Evolutionary conservation across 1,284 basidiomycete genomes (phyloP), one percentile per base, ranked within the genome.

Genomic region (Boletus holoroseus): DNA sequence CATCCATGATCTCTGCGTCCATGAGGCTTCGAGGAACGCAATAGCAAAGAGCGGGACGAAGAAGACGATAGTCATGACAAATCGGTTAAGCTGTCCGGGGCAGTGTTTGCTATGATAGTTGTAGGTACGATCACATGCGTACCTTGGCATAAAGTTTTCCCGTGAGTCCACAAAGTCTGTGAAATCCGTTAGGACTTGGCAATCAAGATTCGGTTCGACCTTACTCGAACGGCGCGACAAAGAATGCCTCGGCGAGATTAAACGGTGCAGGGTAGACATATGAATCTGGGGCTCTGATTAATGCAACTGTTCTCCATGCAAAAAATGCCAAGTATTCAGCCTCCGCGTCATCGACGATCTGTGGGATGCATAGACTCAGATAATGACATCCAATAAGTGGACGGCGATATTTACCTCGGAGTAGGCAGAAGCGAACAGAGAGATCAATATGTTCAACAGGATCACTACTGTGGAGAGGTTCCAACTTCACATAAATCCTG

Each of bases 391-490:
- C 3, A 18, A 28, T 9, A 32, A 9, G 18, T 5, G 20, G 16
- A 16, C 20, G 30, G 46, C n/a, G 34, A 49, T n/a, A 76, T 79
- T 73, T 62, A 92, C 89, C 61, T 91, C 90, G 13, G 83, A 81
- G 64, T 94, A 94, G 0, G 92, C 91, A 31, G 91, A 91, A 11
- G 91, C 84, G 66, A 94, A 98, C 61, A 98, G 72, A 11, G 95
- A 97, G 59, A 99, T 93, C 60, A 99, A 78, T 63, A 99, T 85
- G 68, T 96, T 97, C 68, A 96, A 79, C 48, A 97, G 78, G 56
- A 97, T 83, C 51, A 97, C 78, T n/a, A 83, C 84, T 1, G 91
- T 88, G 37, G 85, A 76, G 41, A 92, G 79, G 68, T 88, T 93
- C 92, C 93, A 94, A 51, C 85, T 87, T 55, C 43, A 54, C 47